phyloP scores from a whole-genome alignment of 805 yeast species.

The Wickerhamiella qilinensis region DNA sequence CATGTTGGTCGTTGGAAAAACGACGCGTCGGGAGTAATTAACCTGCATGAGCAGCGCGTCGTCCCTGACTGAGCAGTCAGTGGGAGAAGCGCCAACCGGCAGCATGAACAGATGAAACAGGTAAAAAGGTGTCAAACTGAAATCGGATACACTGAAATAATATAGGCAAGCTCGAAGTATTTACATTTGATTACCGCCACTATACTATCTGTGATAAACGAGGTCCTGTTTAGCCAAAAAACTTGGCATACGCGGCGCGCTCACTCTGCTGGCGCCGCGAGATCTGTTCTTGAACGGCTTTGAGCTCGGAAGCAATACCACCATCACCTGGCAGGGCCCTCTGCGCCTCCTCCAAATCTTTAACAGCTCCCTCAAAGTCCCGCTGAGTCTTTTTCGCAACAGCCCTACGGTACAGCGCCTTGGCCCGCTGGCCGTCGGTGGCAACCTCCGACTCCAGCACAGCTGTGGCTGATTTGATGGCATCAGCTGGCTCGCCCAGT shows the following conservation, averaged over 20 bases:
- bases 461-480: constrained; percentile 42
- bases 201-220: too few relatives aligned
- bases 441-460: constrained; percentile 44
- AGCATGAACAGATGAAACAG: too few relatives aligned
- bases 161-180: too few relatives aligned
- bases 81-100: too few relatives aligned
- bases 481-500: constrained; percentile 35
- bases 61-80: too few relatives aligned
- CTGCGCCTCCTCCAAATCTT: constrained; percentile 50
- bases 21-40: too few relatives aligned
- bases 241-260: constrained; percentile 27
- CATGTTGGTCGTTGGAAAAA: too few relatives aligned
- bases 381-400: constrained; percentile 46
- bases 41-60: too few relatives aligned
- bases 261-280: constrained; percentile 35
- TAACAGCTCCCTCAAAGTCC: constrained; percentile 55
- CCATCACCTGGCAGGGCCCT: constrained; percentile 51
- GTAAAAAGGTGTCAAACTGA: too few relatives aligned
- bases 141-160: too few relatives aligned
- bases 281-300: constrained; percentile 37
- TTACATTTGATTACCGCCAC: too few relatives aligned
- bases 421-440: constrained; percentile 56
- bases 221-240: constrained; percentile 23
- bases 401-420: constrained; percentile 80
- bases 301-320: constrained; percentile 49